Evolutionary conservation across 257 asterid species (phyloP).

Genomic region (Voacanga thouarsii): DNA sequence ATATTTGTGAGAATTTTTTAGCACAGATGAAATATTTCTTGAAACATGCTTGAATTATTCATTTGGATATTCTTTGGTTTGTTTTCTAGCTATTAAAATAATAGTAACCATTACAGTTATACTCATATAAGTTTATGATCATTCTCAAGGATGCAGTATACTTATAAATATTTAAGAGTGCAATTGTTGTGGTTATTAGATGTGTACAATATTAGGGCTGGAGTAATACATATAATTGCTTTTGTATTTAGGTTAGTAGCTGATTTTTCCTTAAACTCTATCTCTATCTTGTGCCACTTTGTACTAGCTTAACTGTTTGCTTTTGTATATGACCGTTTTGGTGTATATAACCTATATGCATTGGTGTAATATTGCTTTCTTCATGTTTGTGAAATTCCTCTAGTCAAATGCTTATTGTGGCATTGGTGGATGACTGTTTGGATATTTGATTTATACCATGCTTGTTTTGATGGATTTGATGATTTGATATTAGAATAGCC

Average conservation of each 20-base stretch:
- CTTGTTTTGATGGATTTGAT: not conserved
- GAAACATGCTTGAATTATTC: too few species aligned
- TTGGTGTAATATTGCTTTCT: not conserved
- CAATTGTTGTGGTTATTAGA: not conserved
- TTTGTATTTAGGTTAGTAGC: not conserved
- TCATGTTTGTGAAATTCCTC: not conserved
- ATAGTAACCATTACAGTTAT: too few species aligned
- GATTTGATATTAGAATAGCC: not conserved
- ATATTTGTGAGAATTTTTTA: too few species aligned
- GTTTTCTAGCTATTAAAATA: too few species aligned
- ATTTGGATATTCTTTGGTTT: too few species aligned
- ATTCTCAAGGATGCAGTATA: not conserved
- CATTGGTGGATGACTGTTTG: not conserved
- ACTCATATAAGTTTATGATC: too few species aligned
- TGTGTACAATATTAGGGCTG: not conserved
- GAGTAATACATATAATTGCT: not conserved
- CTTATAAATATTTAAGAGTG: not conserved
- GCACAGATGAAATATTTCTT: too few species aligned
- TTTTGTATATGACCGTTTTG: not conserved
- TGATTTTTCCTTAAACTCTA: not conserved
- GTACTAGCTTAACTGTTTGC: not conserved
- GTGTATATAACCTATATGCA: not conserved
- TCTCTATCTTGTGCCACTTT: not conserved
- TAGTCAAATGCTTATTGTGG: not conserved
- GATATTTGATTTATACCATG: not conserved